Conservation (phyloP, 164 flowering plant species). For the Taxillus chinensis region DNA sequence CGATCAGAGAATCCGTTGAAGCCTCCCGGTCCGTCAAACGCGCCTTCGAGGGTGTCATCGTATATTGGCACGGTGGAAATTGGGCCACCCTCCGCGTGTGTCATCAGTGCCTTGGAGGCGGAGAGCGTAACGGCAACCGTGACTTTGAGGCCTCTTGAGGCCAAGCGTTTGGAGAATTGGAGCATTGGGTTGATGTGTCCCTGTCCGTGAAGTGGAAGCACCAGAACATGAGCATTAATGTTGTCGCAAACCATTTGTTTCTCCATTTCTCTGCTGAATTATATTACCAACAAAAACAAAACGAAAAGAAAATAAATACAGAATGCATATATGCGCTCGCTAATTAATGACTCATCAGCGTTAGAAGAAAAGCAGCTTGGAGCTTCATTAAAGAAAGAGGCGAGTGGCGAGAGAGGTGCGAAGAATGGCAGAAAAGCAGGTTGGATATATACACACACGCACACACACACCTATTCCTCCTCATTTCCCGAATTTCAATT, state of each 20-base stretch:
- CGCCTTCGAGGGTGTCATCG: conserved; percentile 12
- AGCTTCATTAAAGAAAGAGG: too few species aligned
- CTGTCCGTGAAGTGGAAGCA: neutral
- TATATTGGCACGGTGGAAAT: conserved; percentile 9
- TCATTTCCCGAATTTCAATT: too few species aligned
- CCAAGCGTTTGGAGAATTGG: neutral
- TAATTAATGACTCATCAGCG: too few species aligned
- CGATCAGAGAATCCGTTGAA: conserved; percentile 11
- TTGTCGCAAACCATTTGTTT: neutral
- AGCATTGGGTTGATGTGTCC: conserved; percentile 3
- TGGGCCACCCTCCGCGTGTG: neutral
- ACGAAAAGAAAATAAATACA: too few species aligned
- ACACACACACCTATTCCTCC: too few species aligned
- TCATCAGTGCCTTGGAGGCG: conserved; percentile 6
- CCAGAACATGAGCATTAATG: neutral
- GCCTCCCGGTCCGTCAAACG: conserved; percentile 10
- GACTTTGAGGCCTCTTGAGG: neutral
- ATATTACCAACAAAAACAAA: too few species aligned
- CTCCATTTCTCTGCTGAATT: too few species aligned
- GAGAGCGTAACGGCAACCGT: conserved; percentile 8
- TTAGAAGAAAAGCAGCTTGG: too few species aligned
- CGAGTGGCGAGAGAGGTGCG: too few species aligned
- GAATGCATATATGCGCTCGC: too few species aligned
- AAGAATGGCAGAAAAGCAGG: too few species aligned
- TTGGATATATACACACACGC: too few species aligned